Conservation (phyloP, 2,329 filamentous ascomycete species). For the Dothidotthia symphoricarpi region DNA sequence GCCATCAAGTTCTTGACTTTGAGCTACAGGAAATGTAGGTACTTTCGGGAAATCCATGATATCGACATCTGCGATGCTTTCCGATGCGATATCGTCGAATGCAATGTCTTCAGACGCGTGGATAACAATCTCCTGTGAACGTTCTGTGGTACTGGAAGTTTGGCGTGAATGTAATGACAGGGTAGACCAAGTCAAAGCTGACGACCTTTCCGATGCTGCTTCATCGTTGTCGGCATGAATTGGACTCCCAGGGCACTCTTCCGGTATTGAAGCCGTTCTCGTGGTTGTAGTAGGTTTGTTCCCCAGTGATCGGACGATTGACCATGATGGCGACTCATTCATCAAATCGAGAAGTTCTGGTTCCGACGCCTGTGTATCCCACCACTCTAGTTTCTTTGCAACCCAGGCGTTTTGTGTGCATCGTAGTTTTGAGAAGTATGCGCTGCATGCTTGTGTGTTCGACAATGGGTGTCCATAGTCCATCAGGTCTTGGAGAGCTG, state of each 20-base stretch:
- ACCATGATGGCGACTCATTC: conserved; percentile 34
- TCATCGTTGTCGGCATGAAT: conserved; percentile 20
- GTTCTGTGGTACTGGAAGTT: conserved; percentile 18
- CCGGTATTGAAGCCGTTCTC: conserved; percentile 20
- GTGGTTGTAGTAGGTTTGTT: conserved; percentile 18
- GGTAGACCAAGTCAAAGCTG: conserved; percentile 5
- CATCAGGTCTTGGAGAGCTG: conserved; percentile 33
- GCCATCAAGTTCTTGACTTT: background rate
- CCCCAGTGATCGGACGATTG: conserved; percentile 29
- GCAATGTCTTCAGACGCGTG: conserved; percentile 14
- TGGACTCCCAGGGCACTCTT: conserved; percentile 19
- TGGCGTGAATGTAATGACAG: conserved; percentile 20
- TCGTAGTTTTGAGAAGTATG: conserved; percentile 40
- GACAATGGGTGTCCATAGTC: conserved; percentile 36
- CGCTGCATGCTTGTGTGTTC: conserved; percentile 38
- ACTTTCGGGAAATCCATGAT: background rate
- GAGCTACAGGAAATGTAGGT: conserved; percentile 1
- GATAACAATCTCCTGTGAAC: conserved; percentile 32
- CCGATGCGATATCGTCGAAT: conserved; percentile 4
- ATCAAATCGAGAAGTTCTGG: conserved; percentile 29
- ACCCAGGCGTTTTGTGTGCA: conserved; percentile 42
- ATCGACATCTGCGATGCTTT: conserved; percentile 23
- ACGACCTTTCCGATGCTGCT: conserved; percentile 17
- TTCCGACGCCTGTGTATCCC: conserved; percentile 22
- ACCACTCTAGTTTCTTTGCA: conserved; percentile 32